A percentile compares a stretch with the other conserved stretches of the same genome.
Evolutionary conservation across 164 flowering plant species (phyloP).

Genomic region (Aristolochia californica): DNA sequence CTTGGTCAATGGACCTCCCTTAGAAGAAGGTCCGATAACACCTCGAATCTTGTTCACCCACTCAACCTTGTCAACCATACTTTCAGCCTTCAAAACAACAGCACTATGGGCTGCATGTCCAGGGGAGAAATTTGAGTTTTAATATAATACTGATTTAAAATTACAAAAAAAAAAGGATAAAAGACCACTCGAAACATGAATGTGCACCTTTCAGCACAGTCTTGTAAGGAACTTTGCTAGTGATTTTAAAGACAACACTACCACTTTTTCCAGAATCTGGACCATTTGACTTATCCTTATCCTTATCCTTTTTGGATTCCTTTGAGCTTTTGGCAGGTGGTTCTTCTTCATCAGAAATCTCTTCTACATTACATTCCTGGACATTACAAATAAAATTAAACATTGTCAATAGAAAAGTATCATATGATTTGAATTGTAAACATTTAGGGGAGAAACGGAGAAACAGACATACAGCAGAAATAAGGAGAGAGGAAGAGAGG

Average conservation of each 20-base stretch:
- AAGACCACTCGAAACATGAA: no score
- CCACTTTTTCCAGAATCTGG: conserved; percentile 72
- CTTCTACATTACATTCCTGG: conserved; percentile 91
- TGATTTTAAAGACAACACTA: conserved; percentile 69
- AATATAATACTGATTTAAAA: not conserved
- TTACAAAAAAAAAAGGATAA: not conserved
- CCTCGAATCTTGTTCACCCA: conserved; percentile 78
- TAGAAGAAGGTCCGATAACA: conserved; percentile 38
- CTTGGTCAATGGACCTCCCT: conserved; percentile 43
- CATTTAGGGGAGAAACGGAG: no score
- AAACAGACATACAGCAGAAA: no score
- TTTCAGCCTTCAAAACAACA: conserved; percentile 90
- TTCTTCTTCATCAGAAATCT: conserved; percentile 71
- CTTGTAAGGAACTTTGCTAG: conserved; percentile 85
- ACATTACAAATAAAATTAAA: conserved; percentile 1
- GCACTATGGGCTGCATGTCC: conserved; percentile 75
- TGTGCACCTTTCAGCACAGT: conserved; percentile 79
- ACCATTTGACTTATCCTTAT: conserved; percentile 76
- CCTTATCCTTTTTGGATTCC: conserved; percentile 22
- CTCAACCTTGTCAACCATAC: conserved; percentile 63
- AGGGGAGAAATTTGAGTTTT: conserved; percentile 1
- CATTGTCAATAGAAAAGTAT: no score
- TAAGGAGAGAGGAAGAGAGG: no score
- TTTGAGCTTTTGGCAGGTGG: conserved; percentile 80
- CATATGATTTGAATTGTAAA: no score